A percentile compares a stretch with the other conserved stretches of the same genome.
These are phyloP conservation scores for Tricholoma sp. DNA, from an alignment of 768 basidiomycete species.

Conservation along the genomic window DNA sequence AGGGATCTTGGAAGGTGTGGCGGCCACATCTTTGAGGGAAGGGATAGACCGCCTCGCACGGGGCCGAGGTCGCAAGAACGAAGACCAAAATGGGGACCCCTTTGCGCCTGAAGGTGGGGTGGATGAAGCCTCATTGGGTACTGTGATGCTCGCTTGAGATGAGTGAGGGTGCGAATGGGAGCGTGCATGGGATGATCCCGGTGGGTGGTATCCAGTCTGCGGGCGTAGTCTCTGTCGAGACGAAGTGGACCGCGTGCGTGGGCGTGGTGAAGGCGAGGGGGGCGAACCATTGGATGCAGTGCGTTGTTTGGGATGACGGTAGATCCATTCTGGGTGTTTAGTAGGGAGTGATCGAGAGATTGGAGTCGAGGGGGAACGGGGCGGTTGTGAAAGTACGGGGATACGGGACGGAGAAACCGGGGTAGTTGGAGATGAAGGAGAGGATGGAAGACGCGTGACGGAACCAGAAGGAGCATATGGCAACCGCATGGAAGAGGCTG, in stretches of 20 bases:
- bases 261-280: conserved; percentile 14
- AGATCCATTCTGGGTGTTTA: conserved; percentile 18
- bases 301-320: conserved; percentile 17
- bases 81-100: conserved; percentile 32
- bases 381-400: conserved; percentile 6
- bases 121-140: neutral
- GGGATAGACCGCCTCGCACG: conserved; percentile 26
- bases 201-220: conserved; percentile 24
- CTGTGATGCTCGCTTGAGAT: neutral
- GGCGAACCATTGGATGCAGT: conserved; percentile 8
- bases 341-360: conserved; percentile 8
- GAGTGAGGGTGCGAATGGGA: conserved; percentile 24
- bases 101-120: conserved; percentile 2
- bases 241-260: conserved; percentile 18
- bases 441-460: neutral
- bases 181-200: conserved; percentile 8
- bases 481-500: neutral
- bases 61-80: conserved; percentile 30
- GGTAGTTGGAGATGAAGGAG: neutral
- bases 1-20: conserved; percentile 7
- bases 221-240: conserved; percentile 22
- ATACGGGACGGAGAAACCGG: conserved; percentile 2
- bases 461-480: neutral
- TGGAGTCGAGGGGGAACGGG: conserved; percentile 5
- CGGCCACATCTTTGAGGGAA: neutral